phyloP scores from a whole-genome alignment of 495 filamentous ascomycete species.

The Neurospora pannonica region DNA sequence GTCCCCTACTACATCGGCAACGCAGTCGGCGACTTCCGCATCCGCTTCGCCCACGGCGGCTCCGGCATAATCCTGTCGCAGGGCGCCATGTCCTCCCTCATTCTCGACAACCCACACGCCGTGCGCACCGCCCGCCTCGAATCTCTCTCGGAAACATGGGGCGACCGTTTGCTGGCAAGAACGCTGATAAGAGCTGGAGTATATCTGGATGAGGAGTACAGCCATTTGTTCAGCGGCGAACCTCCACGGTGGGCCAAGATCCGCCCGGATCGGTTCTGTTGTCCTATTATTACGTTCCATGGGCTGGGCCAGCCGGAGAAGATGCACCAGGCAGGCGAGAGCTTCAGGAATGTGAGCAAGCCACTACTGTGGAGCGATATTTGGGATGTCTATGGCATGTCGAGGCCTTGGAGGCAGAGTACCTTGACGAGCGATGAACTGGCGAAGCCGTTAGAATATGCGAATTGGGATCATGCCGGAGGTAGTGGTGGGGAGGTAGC shows the following conservation, averaged over 20 bases:
- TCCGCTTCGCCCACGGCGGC: constrained; percentile 40
- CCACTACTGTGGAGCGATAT: constrained; percentile 32
- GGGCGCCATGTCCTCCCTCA: constrained; percentile 28
- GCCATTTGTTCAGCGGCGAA: constrained; percentile 39
- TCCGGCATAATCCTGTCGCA: constrained; percentile 36
- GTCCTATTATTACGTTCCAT: constrained; percentile 33
- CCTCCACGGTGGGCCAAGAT: constrained; percentile 31
- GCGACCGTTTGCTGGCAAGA: constrained; percentile 33
- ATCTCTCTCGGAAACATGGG: constrained; percentile 30
- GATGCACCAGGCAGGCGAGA: constrained; percentile 27
- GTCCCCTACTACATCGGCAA: constrained; percentile 40
- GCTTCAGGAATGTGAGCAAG: constrained; percentile 23
- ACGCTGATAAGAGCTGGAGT: constrained; percentile 30
- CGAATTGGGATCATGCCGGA: constrained; percentile 29
- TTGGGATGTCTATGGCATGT: constrained; percentile 26
- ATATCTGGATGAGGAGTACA: constrained; percentile 35
- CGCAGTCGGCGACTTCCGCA: constrained; percentile 36
- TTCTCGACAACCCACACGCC: constrained; percentile 21
- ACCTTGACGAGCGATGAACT: constrained; percentile 20
- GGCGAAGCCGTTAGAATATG: constrained; percentile 14
- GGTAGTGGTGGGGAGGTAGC: constrained; percentile 20
- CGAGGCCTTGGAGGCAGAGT: constrained; percentile 20
- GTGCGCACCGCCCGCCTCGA: constrained; percentile 25
- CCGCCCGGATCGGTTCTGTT: constrained; percentile 30
- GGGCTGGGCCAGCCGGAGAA: constrained; percentile 20